Evolutionary conservation across 176 grass and related monocot species (phyloP).

Genomic region (Triticum turgidum): DNA sequence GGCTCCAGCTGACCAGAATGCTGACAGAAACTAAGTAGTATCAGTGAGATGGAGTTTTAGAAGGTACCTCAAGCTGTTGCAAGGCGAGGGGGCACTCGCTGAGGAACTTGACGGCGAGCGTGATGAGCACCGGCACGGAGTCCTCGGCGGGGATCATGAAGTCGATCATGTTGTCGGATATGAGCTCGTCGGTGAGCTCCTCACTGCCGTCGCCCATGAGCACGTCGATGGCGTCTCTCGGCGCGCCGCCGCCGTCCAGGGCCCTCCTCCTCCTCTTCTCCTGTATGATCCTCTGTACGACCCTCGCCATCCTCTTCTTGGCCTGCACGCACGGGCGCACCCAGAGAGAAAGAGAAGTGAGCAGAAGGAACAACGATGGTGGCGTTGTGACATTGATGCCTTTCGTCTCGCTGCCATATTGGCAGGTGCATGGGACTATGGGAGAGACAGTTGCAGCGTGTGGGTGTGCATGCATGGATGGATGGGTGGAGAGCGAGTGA

Average conservation of each 20-base stretch:
- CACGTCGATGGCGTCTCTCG: slow-evolving; percentile 63
- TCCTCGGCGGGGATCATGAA: slow-evolving; percentile 98
- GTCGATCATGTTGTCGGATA: slow-evolving; percentile 99
- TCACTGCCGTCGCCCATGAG: slow-evolving; percentile 58
- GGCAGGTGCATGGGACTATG: neutral
- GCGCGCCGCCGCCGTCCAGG: neutral
- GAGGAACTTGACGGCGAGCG: slow-evolving; percentile 91
- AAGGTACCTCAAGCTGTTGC: slow-evolving; percentile 63
- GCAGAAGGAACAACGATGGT: slow-evolving; percentile 23
- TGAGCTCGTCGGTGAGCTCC: slow-evolving; percentile 80
- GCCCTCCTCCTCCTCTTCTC: slow-evolving; percentile 56
- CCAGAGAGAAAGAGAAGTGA: neutral
- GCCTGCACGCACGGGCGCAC: slow-evolving; percentile 39
- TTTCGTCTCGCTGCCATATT: neutral
- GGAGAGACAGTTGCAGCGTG: neutral
- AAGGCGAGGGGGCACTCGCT: slow-evolving; percentile 86
- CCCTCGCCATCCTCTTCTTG: slow-evolving; percentile 85
- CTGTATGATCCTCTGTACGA: slow-evolving; percentile 82
- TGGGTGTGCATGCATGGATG: neutral
- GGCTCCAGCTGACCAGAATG: too few relatives aligned
- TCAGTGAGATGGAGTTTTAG: neutral
- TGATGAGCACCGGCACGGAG: slow-evolving; percentile 92
- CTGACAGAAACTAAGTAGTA: too few relatives aligned
- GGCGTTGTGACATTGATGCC: neutral
- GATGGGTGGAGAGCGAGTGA: neutral